Conservation (phyloP, 192 early-diverging fungal genomes). For the Coemansia sp. region DNA sequence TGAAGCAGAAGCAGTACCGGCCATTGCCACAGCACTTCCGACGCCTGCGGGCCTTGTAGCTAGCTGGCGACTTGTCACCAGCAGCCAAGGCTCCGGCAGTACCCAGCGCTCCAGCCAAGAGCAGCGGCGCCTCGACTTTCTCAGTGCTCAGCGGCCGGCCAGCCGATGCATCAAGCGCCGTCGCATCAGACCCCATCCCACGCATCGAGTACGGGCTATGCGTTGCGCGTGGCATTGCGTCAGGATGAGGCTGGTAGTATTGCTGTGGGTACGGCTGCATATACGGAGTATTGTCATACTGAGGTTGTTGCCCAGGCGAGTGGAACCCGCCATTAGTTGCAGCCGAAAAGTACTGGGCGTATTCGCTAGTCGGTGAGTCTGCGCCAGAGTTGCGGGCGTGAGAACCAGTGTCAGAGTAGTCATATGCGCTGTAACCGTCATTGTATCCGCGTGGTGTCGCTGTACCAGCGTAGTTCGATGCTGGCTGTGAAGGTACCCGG, state of each 20-base stretch:
- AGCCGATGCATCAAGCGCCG: slow-evolving; percentile 8
- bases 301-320: not conserved
- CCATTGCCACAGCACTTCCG: slow-evolving; percentile 50
- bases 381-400: not conserved
- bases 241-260: not conserved
- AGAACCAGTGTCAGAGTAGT: slow-evolving; percentile 2
- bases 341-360: slow-evolving; percentile 5
- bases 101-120: not conserved
- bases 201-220: slow-evolving; percentile 6
- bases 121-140: not conserved
- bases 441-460: not conserved
- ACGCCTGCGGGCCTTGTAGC: slow-evolving; percentile 14
- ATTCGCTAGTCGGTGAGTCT: slow-evolving; percentile 1
- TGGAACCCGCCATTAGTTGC: slow-evolving; percentile 1
- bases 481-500: not conserved
- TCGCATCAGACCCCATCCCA: slow-evolving; percentile 15
- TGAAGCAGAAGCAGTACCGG: slow-evolving; percentile 57
- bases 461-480: not conserved
- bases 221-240: not conserved
- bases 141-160: not conserved
- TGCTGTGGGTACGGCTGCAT: slow-evolving; percentile 4
- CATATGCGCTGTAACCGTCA: not conserved
- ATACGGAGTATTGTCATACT: not conserved
- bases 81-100: slow-evolving; percentile 8
- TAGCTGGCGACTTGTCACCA: slow-evolving; percentile 28